Conservation (phyloP, 257 asterid species). For the Primulina tabacum region DNA sequence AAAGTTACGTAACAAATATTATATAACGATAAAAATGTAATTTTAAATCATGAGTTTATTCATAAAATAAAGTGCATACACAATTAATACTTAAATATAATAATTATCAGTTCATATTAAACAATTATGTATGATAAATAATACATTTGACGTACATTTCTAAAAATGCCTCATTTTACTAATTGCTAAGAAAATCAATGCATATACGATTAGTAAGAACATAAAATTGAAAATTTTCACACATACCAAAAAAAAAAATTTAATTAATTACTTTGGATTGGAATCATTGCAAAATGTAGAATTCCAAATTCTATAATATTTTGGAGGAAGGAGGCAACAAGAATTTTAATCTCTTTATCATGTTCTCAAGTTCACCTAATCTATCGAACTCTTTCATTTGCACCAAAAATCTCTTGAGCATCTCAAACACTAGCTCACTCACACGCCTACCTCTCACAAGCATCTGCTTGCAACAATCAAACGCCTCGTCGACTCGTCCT, state of each 20-base stretch:
- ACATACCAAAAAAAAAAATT: not conserved
- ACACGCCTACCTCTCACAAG: slow-evolving; percentile 64
- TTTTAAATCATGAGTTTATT: too few relatives aligned
- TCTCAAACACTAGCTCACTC: slow-evolving; percentile 48
- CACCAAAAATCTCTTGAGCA: slow-evolving; percentile 55
- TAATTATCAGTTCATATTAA: too few relatives aligned
- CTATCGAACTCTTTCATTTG: slow-evolving; percentile 47
- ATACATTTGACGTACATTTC: too few relatives aligned
- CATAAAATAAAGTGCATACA: too few relatives aligned
- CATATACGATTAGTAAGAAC: not conserved
- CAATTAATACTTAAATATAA: too few relatives aligned
- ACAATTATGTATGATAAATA: too few relatives aligned
- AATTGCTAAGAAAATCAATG: too few relatives aligned
- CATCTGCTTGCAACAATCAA: slow-evolving; percentile 62
- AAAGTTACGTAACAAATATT: too few relatives aligned
- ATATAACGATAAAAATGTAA: too few relatives aligned
- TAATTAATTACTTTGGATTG: not conserved
- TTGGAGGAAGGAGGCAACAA: slow-evolving; percentile 50
- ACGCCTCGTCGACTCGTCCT: slow-evolving; percentile 70
- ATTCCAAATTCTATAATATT: slow-evolving; percentile 17
- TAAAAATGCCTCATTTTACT: too few relatives aligned
- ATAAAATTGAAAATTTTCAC: too few relatives aligned
- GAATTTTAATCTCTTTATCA: slow-evolving; percentile 44
- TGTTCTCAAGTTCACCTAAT: slow-evolving; percentile 37
- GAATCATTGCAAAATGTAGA: not conserved